A percentile compares a stretch with the other conserved stretches of the same genome.
These are phyloP conservation scores for Triadica sebifera DNA, from an alignment of 345 rosid genomes.

Conservation along the genomic window DNA sequence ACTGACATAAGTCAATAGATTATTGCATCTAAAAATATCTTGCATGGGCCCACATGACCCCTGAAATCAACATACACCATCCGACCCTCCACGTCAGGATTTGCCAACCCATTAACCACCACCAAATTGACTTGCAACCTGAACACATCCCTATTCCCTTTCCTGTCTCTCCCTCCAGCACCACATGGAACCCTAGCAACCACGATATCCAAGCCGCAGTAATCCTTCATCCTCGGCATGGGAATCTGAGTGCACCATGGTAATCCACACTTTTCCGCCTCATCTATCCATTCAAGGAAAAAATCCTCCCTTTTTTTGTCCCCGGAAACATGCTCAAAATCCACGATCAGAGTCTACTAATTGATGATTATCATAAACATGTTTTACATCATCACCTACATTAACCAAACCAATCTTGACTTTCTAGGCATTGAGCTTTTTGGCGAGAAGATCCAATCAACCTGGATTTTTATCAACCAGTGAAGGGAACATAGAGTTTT, in stretches of 20 bases:
- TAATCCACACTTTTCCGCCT: conserved; percentile 30
- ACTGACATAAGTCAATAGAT: conserved; percentile 48
- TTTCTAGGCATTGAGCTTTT: conserved; percentile 23
- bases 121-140: conserved; percentile 80
- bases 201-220: conserved; percentile 54
- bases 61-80: conserved; percentile 50
- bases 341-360: conserved; percentile 28
- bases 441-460: conserved; percentile 42
- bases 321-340: conserved; percentile 37
- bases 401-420: conserved; percentile 66
- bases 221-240: conserved; percentile 34
- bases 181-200: conserved; percentile 68
- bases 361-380: conserved; percentile 19
- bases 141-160: conserved; percentile 57
- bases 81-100: conserved; percentile 38
- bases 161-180: conserved; percentile 18
- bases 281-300: conserved; percentile 77
- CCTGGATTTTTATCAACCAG: conserved; percentile 19
- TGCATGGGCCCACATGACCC: conserved; percentile 81
- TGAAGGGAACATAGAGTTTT: no score
- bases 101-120: conserved; percentile 66
- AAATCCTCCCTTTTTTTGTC: conserved; percentile 52
- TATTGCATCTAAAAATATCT: conserved; percentile 76
- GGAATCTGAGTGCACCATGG: conserved; percentile 70
- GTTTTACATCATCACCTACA: conserved; percentile 17